These are phyloP conservation scores for Termitomyces sp. DNA, from an alignment of 768 basidiomycete species.

Conservation along the genomic window DNA sequence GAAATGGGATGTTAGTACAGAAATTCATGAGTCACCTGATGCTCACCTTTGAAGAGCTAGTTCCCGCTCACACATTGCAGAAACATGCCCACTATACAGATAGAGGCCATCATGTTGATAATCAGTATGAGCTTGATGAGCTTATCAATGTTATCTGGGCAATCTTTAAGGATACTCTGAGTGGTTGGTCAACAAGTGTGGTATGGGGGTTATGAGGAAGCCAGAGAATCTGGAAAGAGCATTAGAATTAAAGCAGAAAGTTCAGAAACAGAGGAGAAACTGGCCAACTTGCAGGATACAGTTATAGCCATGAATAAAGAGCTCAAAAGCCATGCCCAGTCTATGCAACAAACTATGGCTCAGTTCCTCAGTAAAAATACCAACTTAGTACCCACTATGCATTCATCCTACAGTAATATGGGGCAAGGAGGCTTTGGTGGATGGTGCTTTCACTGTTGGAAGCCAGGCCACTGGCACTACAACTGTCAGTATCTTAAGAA, in stretches of 20 bases:
- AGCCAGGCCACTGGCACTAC: not conserved
- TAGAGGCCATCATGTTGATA: too few relatives aligned
- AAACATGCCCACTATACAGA: too few relatives aligned
- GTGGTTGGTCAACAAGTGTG: too few relatives aligned
- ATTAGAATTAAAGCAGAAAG: not conserved
- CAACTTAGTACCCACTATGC: not conserved
- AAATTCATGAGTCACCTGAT: too few relatives aligned
- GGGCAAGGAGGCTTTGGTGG: not conserved
- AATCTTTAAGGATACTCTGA: too few relatives aligned
- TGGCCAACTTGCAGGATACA: not conserved
- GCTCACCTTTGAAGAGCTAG: too few relatives aligned
- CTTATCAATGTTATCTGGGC: too few relatives aligned
- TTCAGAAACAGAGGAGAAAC: not conserved
- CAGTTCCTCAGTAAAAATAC: not conserved
- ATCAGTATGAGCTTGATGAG: too few relatives aligned
- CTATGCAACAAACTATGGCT: not conserved
- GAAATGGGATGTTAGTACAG: too few relatives aligned
- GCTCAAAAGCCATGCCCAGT: not conserved
- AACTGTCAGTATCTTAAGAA: not conserved
- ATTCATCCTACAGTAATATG: not conserved
- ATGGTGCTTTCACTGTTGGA: not conserved
- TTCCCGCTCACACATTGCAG: too few relatives aligned
- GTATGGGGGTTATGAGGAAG: too few relatives aligned
- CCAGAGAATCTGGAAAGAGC: too few relatives aligned
- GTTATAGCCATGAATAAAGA: not conserved